Base-by-base conservation (phyloP, 2,329 filamentous ascomycete genomes). In the Fusarium cicatricum region DNA sequence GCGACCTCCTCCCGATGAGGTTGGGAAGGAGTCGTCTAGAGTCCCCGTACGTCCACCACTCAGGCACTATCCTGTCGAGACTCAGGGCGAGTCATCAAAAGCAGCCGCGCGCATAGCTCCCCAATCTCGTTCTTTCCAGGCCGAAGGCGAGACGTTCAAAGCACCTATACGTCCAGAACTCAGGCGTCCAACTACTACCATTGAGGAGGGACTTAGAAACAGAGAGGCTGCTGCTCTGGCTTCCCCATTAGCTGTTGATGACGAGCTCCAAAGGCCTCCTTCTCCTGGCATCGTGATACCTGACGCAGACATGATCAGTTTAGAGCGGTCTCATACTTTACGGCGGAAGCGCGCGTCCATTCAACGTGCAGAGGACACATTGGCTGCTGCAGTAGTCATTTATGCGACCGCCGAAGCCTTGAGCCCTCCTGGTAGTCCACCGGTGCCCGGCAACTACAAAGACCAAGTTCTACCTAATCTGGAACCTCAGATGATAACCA, bases 371-470 rank as follows among this genome's bases (percentile, higher is more conserved):
- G 82, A 85, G 67, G 83, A 85, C 53, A 77, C 79, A 29, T 71
- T 84, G 28, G 82, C 82, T 29, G 79, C 82, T 29, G 82, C 80
- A 12, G 82, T 84, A 19, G 76, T 84, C 19, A 77, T 85, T 16
- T 82, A 82, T 57, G 82, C 83, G 33, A 76, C 81, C 9, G 80
- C 76, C 29, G 80, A 81, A 56, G 77, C 75, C 37, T 67, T 83
- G 52, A 80, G 77, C 52, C 77, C 78, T 39, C 73, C 72, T 21
- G 69, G 67, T 26, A 77, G 75, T 63, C 77, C 70, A 21, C 46
- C 43, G 23, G 55, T 66, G 52, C 52, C 62, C 43, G 48, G 67
- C 42, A 62, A 60, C 28, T 51, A 65, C 40, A 39, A 68, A 42
- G 65, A 72, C 41, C 60, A 65, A 46, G 62, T 63, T 23, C 46